phyloP scores from a whole-genome alignment of 78 protist species.

The Dictyostelium discoideum region DNA sequence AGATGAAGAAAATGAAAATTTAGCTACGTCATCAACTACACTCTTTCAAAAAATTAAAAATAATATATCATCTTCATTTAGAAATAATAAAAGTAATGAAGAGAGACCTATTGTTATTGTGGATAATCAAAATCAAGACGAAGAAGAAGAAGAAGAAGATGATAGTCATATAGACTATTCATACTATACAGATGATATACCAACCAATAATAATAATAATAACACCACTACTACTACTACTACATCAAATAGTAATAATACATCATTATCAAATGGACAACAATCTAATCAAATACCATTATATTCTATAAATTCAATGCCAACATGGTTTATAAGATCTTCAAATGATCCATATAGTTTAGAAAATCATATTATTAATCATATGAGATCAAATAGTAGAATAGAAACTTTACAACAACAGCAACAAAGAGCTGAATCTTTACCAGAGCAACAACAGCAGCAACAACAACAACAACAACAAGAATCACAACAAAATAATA shows the following conservation, averaged over 20 bases:
- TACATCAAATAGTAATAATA: not conserved
- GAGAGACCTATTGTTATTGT: not conserved
- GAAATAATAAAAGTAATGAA: not conserved
- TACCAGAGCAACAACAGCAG: not conserved
- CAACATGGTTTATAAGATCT: not conserved
- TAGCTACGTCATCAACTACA: not conserved
- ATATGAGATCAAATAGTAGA: slow-evolving; percentile 14
- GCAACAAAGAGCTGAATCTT: too few species aligned
- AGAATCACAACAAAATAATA: not conserved
- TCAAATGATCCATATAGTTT: slow-evolving; percentile 3
- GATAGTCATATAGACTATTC: not conserved
- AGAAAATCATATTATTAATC: slow-evolving; percentile 25
- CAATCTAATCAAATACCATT: not conserved
- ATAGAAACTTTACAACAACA: not conserved
- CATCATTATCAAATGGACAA: not conserved
- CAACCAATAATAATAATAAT: not conserved
- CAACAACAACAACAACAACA: not conserved
- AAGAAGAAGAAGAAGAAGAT: not conserved
- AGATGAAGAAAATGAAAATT: not conserved
- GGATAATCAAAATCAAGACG: not conserved
- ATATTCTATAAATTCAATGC: slow-evolving; percentile 17
- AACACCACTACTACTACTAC: not conserved
- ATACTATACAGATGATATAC: not conserved
- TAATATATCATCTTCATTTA: slow-evolving; percentile 15
- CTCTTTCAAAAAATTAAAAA: not conserved